Evolutionary conservation across 2,329 filamentous ascomycete species (phyloP), one percentile per base, ranked within the genome.

Genomic region (Colletotrichum sp.): DNA sequence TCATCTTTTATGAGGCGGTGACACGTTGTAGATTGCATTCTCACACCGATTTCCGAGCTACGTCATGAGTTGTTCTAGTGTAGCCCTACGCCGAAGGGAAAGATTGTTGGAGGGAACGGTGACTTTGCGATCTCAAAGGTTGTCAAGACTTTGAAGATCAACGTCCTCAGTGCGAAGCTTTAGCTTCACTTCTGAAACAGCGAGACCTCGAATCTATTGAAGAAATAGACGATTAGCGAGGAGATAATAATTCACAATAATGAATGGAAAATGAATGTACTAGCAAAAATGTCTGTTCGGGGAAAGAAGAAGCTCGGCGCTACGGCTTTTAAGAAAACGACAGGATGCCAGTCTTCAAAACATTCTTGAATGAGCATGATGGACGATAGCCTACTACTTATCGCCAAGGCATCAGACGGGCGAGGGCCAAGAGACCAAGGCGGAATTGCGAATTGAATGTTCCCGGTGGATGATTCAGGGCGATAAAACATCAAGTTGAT

Each of bases 41-140:
- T 0, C 44, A 1, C 0, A 21, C 44, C 44, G 44, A 52, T 52
- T 13, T 8, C 10, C 10, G 6, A 21, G n/a, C 18, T 21, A 21
- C n/a, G n/a, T 52, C 44, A 52, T 13, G 12, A 6, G 44, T 21
- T 49, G 4, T 1, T 49, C 6, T 49, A 12, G 44, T 21, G 8
- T 21, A 10, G 16, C n/a, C n/a, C n/a, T 18, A 13, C 10, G 4
- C 1, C 2, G 10, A 52, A 21, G 0, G 10, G 1, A 2, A 52
- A 21, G 10, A 2, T 13, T 21, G n/a, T n/a, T 10, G 16, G 5
- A 1, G 2, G 5, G 2, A n/a, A 18, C 39, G 18, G 9, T 5
- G 9, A 10, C 9, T 12, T 52, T 21, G 10, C n/a, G 6, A 52
- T 3, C 3, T 7, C 0, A 21, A 52, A 21, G n/a, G 2, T 21